These are phyloP conservation scores for Alternaria sp. DNA, from an alignment of 2,329 filamentous ascomycete genomes.

Conservation along the genomic window DNA sequence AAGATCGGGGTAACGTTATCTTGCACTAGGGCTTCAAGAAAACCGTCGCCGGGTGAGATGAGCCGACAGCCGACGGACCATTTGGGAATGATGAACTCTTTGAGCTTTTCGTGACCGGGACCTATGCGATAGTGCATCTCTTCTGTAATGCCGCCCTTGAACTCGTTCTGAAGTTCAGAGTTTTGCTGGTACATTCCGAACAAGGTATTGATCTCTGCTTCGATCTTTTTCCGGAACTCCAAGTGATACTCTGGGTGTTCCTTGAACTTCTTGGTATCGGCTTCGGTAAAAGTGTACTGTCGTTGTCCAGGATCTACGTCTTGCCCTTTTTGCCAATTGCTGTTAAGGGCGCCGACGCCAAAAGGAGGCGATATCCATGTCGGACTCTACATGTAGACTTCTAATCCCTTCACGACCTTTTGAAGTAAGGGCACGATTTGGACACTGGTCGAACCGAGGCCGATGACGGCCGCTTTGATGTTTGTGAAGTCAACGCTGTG, in stretches of 20 bases:
- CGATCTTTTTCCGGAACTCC: constrained; percentile 59
- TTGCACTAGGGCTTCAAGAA: constrained; percentile 44
- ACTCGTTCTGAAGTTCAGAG: constrained; percentile 55
- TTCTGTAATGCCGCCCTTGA: constrained; percentile 52
- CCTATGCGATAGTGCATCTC: constrained; percentile 55
- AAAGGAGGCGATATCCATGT: constrained; percentile 55
- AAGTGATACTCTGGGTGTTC: constrained; percentile 66
- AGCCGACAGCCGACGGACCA: constrained; percentile 56
- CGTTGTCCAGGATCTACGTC: constrained; percentile 53
- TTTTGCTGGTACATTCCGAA: constrained; percentile 63
- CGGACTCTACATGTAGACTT: constrained; percentile 51
- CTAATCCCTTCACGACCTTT: constrained; percentile 47
- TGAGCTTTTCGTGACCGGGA: constrained; percentile 54
- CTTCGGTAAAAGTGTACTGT: constrained; percentile 58
- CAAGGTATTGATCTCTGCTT: constrained; percentile 60
- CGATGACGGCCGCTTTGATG: constrained; percentile 46
- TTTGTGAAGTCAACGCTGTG: constrained; percentile 49
- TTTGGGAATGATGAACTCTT: constrained; percentile 58
- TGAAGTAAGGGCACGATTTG: constrained; percentile 53
- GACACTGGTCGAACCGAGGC: constrained; percentile 46
- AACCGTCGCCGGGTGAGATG: constrained; percentile 47
- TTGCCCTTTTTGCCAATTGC: constrained; percentile 47
- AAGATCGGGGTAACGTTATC: constrained; percentile 43
- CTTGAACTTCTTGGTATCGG: constrained; percentile 65
- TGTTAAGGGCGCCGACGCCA: constrained; percentile 46